These are phyloP conservation scores for Backusella westeae DNA, from an alignment of 192 early-diverging fungal genomes.

Conservation along the genomic window DNA sequence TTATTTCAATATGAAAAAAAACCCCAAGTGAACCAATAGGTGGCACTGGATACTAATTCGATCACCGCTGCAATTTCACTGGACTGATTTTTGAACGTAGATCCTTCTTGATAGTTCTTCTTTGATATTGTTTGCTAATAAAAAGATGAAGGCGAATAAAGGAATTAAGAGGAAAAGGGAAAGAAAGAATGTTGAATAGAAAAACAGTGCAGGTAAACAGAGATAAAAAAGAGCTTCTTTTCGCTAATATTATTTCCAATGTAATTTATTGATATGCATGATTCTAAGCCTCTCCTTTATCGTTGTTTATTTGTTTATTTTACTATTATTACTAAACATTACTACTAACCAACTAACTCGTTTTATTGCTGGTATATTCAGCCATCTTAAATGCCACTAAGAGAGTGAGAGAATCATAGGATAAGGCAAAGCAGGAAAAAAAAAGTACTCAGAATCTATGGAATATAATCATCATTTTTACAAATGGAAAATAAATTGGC, in stretches of 20 bases:
- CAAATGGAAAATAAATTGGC: neutral
- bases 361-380: neutral
- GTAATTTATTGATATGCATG: neutral
- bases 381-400: neutral
- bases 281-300: conserved; percentile 6
- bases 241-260: neutral
- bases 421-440: neutral
- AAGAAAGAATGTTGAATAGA: neutral
- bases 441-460: neutral
- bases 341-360: neutral
- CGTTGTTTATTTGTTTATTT: neutral
- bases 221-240: neutral
- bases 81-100: neutral
- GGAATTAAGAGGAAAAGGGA: neutral
- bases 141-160: neutral
- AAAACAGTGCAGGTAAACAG: neutral
- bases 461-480: neutral
- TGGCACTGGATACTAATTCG: neutral
- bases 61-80: neutral
- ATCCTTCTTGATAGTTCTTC: neutral
- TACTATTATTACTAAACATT: neutral
- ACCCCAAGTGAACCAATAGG: neutral
- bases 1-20: neutral
- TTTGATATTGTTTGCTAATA: neutral
- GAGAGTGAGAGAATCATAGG: neutral